Base-by-base conservation (phyloP, 1,284 basidiomycete genomes). In the Tylopilus sp. region DNA sequence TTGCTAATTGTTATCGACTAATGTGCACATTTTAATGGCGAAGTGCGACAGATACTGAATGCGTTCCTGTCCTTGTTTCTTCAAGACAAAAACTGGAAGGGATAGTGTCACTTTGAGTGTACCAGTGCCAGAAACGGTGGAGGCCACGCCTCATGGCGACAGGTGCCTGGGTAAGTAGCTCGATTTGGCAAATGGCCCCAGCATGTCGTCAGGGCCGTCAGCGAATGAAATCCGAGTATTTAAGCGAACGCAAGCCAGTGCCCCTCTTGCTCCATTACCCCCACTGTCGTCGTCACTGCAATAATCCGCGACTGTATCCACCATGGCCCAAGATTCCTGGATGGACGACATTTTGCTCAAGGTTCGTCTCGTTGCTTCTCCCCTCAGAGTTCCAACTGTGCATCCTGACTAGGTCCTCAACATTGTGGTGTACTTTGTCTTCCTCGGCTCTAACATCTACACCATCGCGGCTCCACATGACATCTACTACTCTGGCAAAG, bases 381-480 rank as follows among this genome's bases (percentile, higher is more conserved):
- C 7, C 11, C 8, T 26, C 16, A 33, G 19, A 23, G 39, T 21
- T 7, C 11, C 36, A 10, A 23, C 28, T 18, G 3, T 38, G 36
- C 30, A 16, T 2, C 40, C 26, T 40, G 48, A 21, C 12, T 51
- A 85, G 84, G 74, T 94, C 58, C 71, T 82, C 59, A 97, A 97
- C 69, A 74, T 95, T 44, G 49, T 89, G 45, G 80, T 84, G 38
- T 92, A 89, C 64, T 73, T 89, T 59, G 71, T 88, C 58, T 91
- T 94, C 74, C 74, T 93, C n/a, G 88, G 90, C 31, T 88, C 85
- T 53, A 95, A 95, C 69, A 77, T 92, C 47, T 96, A 94, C 75
- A 84, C 84, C 38, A 79, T 92, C 53, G 82, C 90, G 2, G 78
- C 82, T 0, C 86, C 86, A 0, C 74, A 78, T 38, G 81, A 81